Percentiles rank a stretch among this genome's conserved stretches.
phyloP scores from a whole-genome alignment of 2,329 filamentous ascomycete genomes.

The Penicillium sp. region DNA sequence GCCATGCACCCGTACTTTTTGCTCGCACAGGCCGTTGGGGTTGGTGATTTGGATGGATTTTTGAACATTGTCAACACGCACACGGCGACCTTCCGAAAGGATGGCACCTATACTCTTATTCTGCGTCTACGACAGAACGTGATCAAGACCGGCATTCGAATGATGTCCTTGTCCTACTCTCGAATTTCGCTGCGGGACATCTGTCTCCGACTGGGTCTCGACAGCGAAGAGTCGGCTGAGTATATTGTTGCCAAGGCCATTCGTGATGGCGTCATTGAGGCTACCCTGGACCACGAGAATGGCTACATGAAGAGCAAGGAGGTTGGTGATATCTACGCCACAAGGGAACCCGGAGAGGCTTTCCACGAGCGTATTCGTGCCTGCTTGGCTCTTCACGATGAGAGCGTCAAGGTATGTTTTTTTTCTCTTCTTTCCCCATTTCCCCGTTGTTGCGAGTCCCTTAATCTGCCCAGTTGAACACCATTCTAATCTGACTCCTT shows the following conservation, averaged over 20 bases:
- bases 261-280: slow-evolving; percentile 93
- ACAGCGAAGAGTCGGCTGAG: slow-evolving; percentile 94
- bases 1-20: slow-evolving; percentile 88
- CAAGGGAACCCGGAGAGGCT: slow-evolving; percentile 87
- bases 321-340: slow-evolving; percentile 90
- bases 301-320: slow-evolving; percentile 99
- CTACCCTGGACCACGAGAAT: slow-evolving; percentile 83
- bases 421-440: not conserved
- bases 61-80: slow-evolving; percentile 77
- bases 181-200: slow-evolving; percentile 96
- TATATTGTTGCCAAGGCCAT: slow-evolving; percentile 99
- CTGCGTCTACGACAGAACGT: slow-evolving; percentile 94
- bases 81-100: slow-evolving; percentile 78
- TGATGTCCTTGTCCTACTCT: slow-evolving; percentile 98
- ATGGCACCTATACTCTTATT: slow-evolving; percentile 92
- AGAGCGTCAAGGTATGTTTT: slow-evolving; percentile 82
- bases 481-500: too few species aligned
- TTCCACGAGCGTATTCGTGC: slow-evolving; percentile 96
- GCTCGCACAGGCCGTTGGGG: slow-evolving; percentile 88
- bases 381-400: slow-evolving; percentile 85
- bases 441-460: too few species aligned
- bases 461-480: too few species aligned
- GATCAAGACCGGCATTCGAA: slow-evolving; percentile 97
- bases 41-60: slow-evolving; percentile 94
- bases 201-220: slow-evolving; percentile 86